Conservation (phyloP, 1,284 basidiomycete genomes). For the Ganoderma lingzhi region DNA sequence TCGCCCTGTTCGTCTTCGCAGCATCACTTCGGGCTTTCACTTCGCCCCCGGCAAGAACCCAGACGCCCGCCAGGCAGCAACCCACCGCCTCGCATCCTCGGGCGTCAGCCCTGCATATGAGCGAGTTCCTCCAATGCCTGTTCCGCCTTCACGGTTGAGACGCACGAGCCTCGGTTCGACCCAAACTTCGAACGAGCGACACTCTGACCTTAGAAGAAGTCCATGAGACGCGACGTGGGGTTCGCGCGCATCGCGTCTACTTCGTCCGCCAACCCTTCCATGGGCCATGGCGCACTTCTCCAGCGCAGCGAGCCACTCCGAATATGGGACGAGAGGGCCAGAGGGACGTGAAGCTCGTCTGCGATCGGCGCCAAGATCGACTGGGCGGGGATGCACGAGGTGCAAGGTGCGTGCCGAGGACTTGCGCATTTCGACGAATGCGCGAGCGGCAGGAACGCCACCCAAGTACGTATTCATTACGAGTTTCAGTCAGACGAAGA, state of each 20-base stretch:
- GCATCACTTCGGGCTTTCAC: background rate
- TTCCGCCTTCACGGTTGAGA: conserved; percentile 21
- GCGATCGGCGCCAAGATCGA: conserved; percentile 30
- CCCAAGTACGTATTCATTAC: conserved; percentile 7
- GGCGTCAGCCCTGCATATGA: conserved; percentile 9
- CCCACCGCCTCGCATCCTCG: conserved; percentile 11
- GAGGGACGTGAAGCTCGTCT: conserved; percentile 26
- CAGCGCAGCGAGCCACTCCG: conserved; percentile 29
- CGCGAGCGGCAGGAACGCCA: conserved; percentile 34
- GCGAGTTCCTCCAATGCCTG: conserved; percentile 9
- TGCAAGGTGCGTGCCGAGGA: conserved; percentile 31
- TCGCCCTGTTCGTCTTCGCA: background rate
- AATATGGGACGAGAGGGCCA: conserved; percentile 32
- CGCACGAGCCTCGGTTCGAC: background rate
- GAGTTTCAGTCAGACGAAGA: too few relatives aligned
- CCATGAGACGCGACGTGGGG: conserved; percentile 32
- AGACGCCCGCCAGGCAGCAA: conserved; percentile 17
- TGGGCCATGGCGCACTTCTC: background rate
- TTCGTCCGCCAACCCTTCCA: conserved; percentile 5
- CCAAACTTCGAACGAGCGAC: background rate
- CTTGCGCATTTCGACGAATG: conserved; percentile 34
- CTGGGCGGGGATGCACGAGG: conserved; percentile 38
- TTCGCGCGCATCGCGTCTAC: conserved; percentile 30
- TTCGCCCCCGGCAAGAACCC: conserved; percentile 11
- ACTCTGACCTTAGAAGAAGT: conserved; percentile 31